Conservation (phyloP, 768 basidiomycete genomes). For the Amanita muscaria region DNA sequence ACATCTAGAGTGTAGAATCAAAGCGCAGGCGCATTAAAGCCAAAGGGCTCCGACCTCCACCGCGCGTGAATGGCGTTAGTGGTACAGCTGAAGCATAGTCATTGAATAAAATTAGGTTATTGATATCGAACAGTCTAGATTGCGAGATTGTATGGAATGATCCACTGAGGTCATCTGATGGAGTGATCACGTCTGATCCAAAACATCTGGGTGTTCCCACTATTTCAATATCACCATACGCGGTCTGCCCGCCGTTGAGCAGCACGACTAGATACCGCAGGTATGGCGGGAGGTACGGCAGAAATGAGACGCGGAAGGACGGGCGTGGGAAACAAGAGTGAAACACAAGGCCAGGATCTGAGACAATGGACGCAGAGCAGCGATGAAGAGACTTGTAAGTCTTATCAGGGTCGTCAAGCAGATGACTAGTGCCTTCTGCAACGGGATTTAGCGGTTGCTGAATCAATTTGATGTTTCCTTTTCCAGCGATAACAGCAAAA, state of each 20-base stretch:
- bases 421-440: slow-evolving; percentile 19
- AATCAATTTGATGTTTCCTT: slow-evolving; percentile 23
- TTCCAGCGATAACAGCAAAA: slow-evolving; percentile 17
- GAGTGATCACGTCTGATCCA: not conserved
- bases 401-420: not conserved
- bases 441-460: slow-evolving; percentile 28
- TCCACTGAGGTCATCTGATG: not conserved
- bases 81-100: slow-evolving; percentile 19
- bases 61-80: slow-evolving; percentile 31
- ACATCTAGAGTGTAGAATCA: slow-evolving; percentile 36
- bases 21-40: slow-evolving; percentile 71
- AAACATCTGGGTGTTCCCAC: not conserved
- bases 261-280: no score
- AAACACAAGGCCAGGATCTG: slow-evolving; percentile 2
- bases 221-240: not conserved
- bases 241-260: no score
- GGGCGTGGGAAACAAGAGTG: not conserved
- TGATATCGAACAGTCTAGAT: no score
- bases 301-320: slow-evolving; percentile 1
- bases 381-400: not conserved
- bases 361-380: not conserved
- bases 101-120: slow-evolving; percentile 8
- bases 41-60: slow-evolving; percentile 60
- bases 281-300: no score
- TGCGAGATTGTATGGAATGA: not conserved